Conservation (phyloP, 495 filamentous ascomycete species). For the Cryomyces antarcticus region DNA sequence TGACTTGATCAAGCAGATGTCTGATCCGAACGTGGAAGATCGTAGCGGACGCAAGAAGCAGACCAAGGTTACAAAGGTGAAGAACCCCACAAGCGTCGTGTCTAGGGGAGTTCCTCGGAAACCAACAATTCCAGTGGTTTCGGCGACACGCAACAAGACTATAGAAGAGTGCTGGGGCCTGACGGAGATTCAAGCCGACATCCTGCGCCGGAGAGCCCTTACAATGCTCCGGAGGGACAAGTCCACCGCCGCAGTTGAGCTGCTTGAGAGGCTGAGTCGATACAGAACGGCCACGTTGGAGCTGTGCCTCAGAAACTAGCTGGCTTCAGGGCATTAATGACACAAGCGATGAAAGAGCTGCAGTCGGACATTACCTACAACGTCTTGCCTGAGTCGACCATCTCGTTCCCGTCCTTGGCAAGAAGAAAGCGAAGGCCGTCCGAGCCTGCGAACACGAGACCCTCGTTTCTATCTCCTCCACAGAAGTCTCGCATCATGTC, state of each 20-base stretch:
- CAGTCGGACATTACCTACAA: slow-evolving; percentile 67
- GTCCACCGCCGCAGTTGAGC: slow-evolving; percentile 28
- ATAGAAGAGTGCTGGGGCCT: no score
- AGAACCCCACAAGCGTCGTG: no score
- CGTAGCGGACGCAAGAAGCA: no score
- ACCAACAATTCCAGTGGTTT: no score
- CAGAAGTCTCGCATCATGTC: background rate
- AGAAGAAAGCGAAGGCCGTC: slow-evolving; percentile 3
- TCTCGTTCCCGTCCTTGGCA: slow-evolving; percentile 52
- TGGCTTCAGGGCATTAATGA: slow-evolving; percentile 26
- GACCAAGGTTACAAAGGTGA: no score
- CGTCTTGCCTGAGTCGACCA: slow-evolving; percentile 75
- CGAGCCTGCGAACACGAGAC: background rate
- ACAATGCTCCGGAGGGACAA: slow-evolving; percentile 33
- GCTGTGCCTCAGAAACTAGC: slow-evolving; percentile 3
- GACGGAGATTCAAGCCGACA: background rate
- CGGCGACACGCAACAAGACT: no score
- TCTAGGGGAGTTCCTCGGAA: no score
- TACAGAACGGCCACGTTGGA: slow-evolving; percentile 1
- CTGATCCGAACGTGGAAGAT: no score
- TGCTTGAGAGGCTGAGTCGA: slow-evolving; percentile 18
- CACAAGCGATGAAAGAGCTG: slow-evolving; percentile 45
- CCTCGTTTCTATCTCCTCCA: background rate
- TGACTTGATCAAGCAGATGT: no score
- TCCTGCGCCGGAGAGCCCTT: slow-evolving; percentile 27